Percentiles rank a stretch among this genome's conserved stretches.
These are phyloP conservation scores for Aspergillus ibericus DNA, from an alignment of 2,329 filamentous ascomycete genomes.

Conservation along the genomic window DNA sequence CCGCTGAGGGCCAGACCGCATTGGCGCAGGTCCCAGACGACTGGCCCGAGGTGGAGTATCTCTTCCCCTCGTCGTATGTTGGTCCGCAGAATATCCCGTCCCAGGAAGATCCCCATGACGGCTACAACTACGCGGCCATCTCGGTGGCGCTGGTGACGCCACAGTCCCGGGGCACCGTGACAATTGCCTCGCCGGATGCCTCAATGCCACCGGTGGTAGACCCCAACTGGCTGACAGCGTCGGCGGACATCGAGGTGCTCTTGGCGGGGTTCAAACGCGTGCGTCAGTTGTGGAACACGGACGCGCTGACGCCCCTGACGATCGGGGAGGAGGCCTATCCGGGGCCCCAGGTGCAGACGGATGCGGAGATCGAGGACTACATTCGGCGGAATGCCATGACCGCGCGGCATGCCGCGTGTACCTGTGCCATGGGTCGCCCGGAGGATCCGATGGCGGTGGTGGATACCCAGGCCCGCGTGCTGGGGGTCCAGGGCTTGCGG, in stretches of 20 bases:
- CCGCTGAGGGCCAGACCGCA: background rate
- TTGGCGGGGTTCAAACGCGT: slow-evolving; percentile 44
- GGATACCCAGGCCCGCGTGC: slow-evolving; percentile 32
- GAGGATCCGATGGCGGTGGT: slow-evolving; percentile 36
- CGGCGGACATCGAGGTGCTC: slow-evolving; percentile 45
- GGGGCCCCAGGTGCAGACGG: slow-evolving; percentile 38
- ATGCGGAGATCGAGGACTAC: slow-evolving; percentile 42
- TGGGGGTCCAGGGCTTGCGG: slow-evolving; percentile 24
- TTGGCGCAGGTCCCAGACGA: slow-evolving; percentile 2
- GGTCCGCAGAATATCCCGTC: background rate
- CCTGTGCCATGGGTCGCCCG: slow-evolving; percentile 41
- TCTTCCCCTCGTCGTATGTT: background rate
- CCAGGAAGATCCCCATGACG: slow-evolving; percentile 2
- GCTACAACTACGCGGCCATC: slow-evolving; percentile 32
- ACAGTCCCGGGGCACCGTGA: slow-evolving; percentile 46
- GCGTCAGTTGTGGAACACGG: slow-evolving; percentile 35
- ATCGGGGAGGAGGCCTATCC: slow-evolving; percentile 36
- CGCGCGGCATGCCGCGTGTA: slow-evolving; percentile 36
- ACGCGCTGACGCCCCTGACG: slow-evolving; percentile 19
- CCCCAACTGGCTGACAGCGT: slow-evolving; percentile 45
- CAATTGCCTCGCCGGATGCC: slow-evolving; percentile 34
- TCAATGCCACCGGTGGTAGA: slow-evolving; percentile 42
- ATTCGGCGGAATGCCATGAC: slow-evolving; percentile 28
- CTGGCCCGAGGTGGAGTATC: slow-evolving; percentile 14
- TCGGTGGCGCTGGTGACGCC: slow-evolving; percentile 39